Conservation (phyloP, 2,329 filamentous ascomycete species). For the Cordyceps fumosorosea region DNA sequence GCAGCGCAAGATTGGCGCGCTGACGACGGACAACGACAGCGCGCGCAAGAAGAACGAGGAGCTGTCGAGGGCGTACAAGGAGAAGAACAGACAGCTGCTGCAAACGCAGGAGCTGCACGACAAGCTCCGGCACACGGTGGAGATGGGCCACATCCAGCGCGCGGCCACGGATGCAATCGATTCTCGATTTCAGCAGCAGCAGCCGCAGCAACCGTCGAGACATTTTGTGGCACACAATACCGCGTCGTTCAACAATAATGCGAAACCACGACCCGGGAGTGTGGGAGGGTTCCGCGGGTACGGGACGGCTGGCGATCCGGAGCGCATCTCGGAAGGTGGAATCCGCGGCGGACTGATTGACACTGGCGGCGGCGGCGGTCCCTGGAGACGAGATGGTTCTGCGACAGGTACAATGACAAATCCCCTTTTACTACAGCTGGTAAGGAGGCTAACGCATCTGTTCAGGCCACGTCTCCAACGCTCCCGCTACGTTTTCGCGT, state of each 20-base stretch:
- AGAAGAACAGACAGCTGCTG: conserved; percentile 63
- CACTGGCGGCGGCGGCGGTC: background rate
- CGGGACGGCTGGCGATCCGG: background rate
- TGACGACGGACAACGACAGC: conserved; percentile 55
- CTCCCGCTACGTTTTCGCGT: background rate
- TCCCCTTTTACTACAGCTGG: background rate
- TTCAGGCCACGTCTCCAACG: background rate
- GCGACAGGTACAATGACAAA: background rate
- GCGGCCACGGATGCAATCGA: conserved; percentile 43
- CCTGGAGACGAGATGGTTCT: background rate
- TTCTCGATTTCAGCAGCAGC: conserved; percentile 12
- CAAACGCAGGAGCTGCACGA: conserved; percentile 63
- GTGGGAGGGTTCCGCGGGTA: background rate
- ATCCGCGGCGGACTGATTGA: background rate
- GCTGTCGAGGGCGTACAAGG: conserved; percentile 56
- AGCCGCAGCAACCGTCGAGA: conserved; percentile 9
- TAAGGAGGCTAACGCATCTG: background rate
- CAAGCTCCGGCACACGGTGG: conserved; percentile 49
- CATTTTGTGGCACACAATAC: conserved; percentile 12
- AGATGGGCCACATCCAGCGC: conserved; percentile 48
- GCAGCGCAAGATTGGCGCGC: conserved; percentile 54
- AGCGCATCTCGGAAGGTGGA: background rate
- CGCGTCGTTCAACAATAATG: conserved; percentile 13
- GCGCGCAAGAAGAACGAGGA: conserved; percentile 68
- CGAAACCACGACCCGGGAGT: background rate